Conservation (phyloP, 1,139 yeast genomes). For the Yarrowia galli region DNA sequence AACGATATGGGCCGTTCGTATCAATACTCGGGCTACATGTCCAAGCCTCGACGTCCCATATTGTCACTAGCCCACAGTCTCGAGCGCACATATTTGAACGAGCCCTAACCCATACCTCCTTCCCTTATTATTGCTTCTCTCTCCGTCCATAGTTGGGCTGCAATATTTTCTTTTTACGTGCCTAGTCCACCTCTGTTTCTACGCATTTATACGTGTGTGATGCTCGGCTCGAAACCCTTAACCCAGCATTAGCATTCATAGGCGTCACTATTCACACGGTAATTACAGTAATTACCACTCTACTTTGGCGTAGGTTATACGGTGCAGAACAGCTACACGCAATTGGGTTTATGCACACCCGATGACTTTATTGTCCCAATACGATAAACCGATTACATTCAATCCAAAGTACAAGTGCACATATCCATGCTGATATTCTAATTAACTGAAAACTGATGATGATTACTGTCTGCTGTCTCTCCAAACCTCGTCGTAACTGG, state of each 20-base stretch:
- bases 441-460: conserved; percentile 5
- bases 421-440: conserved; percentile 3
- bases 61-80: background rate
- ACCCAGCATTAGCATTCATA: background rate
- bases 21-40: background rate
- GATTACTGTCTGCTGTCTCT: conserved; percentile 4
- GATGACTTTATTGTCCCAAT: conserved; percentile 33
- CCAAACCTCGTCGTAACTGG: conserved; percentile 29
- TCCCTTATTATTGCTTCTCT: background rate
- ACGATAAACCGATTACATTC: conserved; percentile 7
- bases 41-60: background rate
- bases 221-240: background rate
- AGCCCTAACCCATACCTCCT: background rate
- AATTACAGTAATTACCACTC: conserved; percentile 18
- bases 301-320: conserved; percentile 23
- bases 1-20: background rate
- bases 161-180: background rate
- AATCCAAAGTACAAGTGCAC: background rate
- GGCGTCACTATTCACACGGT: conserved; percentile 16
- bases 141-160: background rate
- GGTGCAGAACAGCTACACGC: conserved; percentile 12
- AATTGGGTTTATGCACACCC: conserved; percentile 36
- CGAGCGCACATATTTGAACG: background rate
- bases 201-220: background rate
- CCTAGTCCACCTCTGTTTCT: background rate